Evolutionary conservation across 2,329 filamentous ascomycete species (phyloP).

Genomic region (Hansfordia pulvinata): DNA sequence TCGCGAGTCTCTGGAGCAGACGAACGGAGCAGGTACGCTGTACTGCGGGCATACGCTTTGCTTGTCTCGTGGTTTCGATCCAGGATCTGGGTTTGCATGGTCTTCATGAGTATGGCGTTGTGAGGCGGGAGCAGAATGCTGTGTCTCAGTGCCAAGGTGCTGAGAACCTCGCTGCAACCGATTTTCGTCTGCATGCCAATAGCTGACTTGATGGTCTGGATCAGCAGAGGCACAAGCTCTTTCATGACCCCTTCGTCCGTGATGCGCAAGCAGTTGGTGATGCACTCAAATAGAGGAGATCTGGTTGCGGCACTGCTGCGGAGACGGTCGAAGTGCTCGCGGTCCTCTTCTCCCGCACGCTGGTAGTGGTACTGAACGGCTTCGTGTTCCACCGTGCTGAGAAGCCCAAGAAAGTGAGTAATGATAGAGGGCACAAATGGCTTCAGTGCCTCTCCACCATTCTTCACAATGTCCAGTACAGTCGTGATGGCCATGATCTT

Average conservation of each 20-base stretch:
- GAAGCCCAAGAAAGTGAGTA: slow-evolving; percentile 63
- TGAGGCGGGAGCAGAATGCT: slow-evolving; percentile 61
- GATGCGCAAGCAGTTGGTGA: slow-evolving; percentile 77
- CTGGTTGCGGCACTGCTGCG: slow-evolving; percentile 68
- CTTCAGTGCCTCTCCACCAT: slow-evolving; percentile 63
- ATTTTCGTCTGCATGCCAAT: slow-evolving; percentile 91
- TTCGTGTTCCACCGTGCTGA: slow-evolving; percentile 82
- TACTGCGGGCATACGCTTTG: slow-evolving; percentile 72
- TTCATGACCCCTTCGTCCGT: slow-evolving; percentile 69
- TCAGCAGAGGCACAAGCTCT: slow-evolving; percentile 56
- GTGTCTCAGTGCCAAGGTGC: slow-evolving; percentile 72
- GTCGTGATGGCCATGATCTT: slow-evolving; percentile 73
- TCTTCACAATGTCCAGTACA: slow-evolving; percentile 80
- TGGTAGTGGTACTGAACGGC: slow-evolving; percentile 87
- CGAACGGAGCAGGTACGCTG: slow-evolving; percentile 68
- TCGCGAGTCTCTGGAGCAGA: slow-evolving; percentile 34
- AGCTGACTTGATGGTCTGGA: slow-evolving; percentile 69
- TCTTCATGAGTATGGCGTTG: slow-evolving; percentile 60
- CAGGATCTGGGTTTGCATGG: slow-evolving; percentile 69
- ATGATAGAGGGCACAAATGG: slow-evolving; percentile 74
- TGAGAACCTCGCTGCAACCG: slow-evolving; percentile 73
- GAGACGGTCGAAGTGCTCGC: slow-evolving; percentile 82
- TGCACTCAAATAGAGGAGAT: slow-evolving; percentile 84
- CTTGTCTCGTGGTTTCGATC: slow-evolving; percentile 93
- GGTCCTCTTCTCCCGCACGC: slow-evolving; percentile 73